Evolutionary conservation across 768 basidiomycete genomes (phyloP), one percentile per base, ranked within the genome.

Genomic region (Cantharellus anzutake): DNA sequence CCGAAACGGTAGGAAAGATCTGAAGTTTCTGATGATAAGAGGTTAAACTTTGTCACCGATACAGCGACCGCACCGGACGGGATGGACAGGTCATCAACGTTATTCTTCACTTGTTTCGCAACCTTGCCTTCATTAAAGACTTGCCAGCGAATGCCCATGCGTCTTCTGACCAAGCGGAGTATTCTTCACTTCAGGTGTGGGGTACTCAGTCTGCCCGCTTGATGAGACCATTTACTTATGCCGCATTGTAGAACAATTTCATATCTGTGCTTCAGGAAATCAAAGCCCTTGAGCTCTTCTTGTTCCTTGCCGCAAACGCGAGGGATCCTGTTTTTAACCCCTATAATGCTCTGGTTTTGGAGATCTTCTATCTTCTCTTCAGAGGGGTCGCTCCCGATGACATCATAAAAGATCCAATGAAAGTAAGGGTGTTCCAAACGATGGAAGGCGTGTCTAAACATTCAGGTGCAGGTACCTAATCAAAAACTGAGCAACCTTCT

Each of bases 81-180:
- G 96, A 98, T 68, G 76, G 80, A 38, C 87, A 94, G 68, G 75
- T 97, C 63, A 81, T 97, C 67, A 87, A 84, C 59, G 79, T 99
- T 59, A 76, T 94, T 7, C 75, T 99, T 7, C 85, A 96, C 68
- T 78, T 94, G 63, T 75, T 96, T 58, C 82, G 96, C 60, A 99
- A 99, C 68, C 79, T 98, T n/a, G 80, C 85, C 0, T 90, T 93
- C 68, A 92, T 98, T 74, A 83, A 83, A 65, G 94, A 98, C 71
- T 78, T 80, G 2, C 82, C 84, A 0, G 71, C 80, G 44, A 84
- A 87, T 63, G 79, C 79, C 56, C 76, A 81, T 62, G 72, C 78
- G 34, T 89, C 84, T 62, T 76, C 84, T 5, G 86, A 93, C 67
- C 83, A 84, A 63, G 82, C 82, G 4, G 88, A 91, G 65, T 78